Evolutionary conservation across 176 grass and related monocot genomes (phyloP).

Genomic region (Oryza australiensis): DNA sequence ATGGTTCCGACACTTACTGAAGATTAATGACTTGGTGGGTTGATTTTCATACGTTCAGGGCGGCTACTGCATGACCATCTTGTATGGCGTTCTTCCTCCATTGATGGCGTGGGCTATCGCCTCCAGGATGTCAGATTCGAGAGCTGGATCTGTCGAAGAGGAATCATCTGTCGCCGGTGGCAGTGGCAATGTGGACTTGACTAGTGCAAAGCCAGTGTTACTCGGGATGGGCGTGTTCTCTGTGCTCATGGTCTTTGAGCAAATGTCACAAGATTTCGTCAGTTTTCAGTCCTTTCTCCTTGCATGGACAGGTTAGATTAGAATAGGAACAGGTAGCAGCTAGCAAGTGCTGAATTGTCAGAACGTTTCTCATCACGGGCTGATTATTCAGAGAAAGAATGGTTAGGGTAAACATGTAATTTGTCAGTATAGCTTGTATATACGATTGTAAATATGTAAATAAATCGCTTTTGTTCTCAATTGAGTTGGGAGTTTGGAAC

Average conservation of each 20-base stretch:
- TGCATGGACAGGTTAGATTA: slow-evolving; percentile 25
- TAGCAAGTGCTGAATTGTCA: not conserved
- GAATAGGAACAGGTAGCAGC: not conserved
- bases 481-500: not conserved
- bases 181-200: slow-evolving; percentile 4
- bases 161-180: slow-evolving; percentile 4
- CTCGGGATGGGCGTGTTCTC: slow-evolving; percentile 70
- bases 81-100: slow-evolving; percentile 77
- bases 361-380: not conserved
- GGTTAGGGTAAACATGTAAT: not conserved
- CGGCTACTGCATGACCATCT: slow-evolving; percentile 88
- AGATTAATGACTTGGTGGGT: not conserved
- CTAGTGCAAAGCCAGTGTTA: slow-evolving; percentile 56
- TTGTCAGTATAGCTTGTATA: not conserved
- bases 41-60: slow-evolving; percentile 44
- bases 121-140: slow-evolving; percentile 32
- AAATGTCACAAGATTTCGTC: slow-evolving; percentile 52
- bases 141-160: not conserved
- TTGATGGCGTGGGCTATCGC: slow-evolving; percentile 72
- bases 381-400: not conserved
- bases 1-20: not conserved
- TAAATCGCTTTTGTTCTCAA: not conserved
- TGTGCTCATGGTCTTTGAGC: slow-evolving; percentile 47
- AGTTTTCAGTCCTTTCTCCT: slow-evolving; percentile 42
- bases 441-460: not conserved